phyloP scores from a whole-genome alignment of 208 protist genomes.

The Kentomonas sorsogonicus region DNA sequence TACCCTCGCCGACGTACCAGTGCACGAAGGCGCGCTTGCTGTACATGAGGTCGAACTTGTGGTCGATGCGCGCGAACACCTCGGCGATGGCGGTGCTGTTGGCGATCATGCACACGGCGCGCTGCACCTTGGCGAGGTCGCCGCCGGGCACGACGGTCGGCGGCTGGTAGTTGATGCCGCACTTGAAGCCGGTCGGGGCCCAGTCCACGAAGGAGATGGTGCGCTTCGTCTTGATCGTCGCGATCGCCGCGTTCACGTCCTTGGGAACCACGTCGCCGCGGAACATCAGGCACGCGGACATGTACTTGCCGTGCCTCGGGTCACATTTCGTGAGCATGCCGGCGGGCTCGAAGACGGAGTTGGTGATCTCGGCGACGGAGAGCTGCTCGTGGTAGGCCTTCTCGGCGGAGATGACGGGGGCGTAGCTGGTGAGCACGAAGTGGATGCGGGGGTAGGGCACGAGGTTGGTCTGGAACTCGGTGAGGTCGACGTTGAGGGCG shows the following conservation, averaged over 20 bases:
- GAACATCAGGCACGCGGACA: slow-evolving; percentile 97
- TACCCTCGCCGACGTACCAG: slow-evolving; percentile 97
- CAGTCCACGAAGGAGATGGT: slow-evolving; percentile 97
- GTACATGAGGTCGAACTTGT: slow-evolving; percentile 93
- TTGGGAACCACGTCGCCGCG: slow-evolving; percentile 97
- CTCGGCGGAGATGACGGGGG: slow-evolving; percentile 90
- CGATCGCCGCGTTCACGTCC: slow-evolving; percentile 93
- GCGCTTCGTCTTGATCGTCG: slow-evolving; percentile 93
- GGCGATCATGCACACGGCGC: slow-evolving; percentile 94
- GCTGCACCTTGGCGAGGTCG: slow-evolving; percentile 92
- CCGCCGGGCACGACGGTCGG: slow-evolving; percentile 93
- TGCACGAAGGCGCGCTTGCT: slow-evolving; percentile 90
- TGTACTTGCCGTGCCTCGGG: slow-evolving; percentile 96
- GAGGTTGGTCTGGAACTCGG: too few relatives aligned
- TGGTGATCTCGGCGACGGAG: slow-evolving; percentile 94
- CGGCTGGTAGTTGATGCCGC: slow-evolving; percentile 98
- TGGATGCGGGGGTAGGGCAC: slow-evolving; percentile 97
- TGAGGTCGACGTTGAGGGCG: slow-evolving; percentile 95
- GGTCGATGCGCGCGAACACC: slow-evolving; percentile 91
- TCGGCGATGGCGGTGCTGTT: slow-evolving; percentile 93
- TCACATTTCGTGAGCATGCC: slow-evolving; percentile 95
- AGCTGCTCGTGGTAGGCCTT: slow-evolving; percentile 94
- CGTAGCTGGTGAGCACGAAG: slow-evolving; percentile 94
- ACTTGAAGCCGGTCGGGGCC: slow-evolving; percentile 97
- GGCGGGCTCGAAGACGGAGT: slow-evolving; percentile 91